phyloP scores from a whole-genome alignment of 345 rosid species.

The Trapa incisa region DNA sequence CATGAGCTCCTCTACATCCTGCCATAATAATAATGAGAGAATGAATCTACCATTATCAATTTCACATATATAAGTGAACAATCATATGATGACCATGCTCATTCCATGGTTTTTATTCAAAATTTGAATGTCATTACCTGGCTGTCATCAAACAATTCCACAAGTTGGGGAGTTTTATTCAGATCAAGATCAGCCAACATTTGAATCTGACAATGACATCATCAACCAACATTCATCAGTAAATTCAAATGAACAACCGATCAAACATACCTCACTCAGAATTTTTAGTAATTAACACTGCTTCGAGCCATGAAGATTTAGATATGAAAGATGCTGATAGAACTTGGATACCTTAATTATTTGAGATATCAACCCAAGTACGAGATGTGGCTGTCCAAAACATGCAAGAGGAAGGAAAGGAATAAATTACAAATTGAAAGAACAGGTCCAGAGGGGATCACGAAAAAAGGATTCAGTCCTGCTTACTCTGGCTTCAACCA shows the following conservation, averaged over 20 bases:
- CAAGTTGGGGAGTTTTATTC: background rate
- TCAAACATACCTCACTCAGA: too few species aligned
- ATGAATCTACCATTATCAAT: background rate
- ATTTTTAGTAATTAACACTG: too few species aligned
- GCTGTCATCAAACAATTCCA: constrained; percentile 70
- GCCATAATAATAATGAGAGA: constrained; percentile 9
- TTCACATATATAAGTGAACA: background rate
- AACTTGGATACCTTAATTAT: background rate
- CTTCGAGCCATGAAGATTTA: background rate
- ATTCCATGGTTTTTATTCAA: background rate
- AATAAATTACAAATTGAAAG: background rate
- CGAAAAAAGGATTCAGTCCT: background rate
- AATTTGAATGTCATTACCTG: constrained; percentile 24
- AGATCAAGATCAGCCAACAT: background rate
- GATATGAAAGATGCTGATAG: background rate
- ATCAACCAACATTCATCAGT: background rate
- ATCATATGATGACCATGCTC: background rate
- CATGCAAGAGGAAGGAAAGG: background rate
- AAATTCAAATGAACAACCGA: too few species aligned
- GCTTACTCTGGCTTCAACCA: constrained; percentile 3
- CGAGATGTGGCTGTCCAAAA: background rate
- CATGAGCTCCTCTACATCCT: constrained; percentile 96
- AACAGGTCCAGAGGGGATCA: background rate
- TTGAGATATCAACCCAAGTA: constrained; percentile 5
- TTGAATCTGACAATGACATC: background rate